These are phyloP conservation scores for Pyrus communis DNA, from an alignment of 306 rosid species.

Conservation along the genomic window DNA sequence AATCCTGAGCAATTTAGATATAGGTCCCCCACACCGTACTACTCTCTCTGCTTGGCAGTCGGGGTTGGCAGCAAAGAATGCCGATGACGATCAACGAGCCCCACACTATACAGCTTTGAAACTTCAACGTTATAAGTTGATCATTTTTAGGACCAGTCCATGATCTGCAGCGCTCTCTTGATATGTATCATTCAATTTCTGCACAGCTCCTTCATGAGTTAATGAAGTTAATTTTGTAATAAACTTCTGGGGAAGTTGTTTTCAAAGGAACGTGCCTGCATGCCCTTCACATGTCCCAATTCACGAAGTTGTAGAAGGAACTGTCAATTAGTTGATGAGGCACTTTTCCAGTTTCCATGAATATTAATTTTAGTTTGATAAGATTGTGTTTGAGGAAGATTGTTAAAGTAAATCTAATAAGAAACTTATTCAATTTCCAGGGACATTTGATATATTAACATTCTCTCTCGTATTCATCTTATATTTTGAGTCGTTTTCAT, in stretches of 20 bases:
- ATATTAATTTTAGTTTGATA: background rate
- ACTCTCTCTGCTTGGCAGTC: background rate
- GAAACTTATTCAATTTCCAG: too few species aligned
- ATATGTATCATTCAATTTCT: background rate
- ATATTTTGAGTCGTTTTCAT: too few species aligned
- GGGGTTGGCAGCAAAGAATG: background rate
- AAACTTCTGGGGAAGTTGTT: background rate
- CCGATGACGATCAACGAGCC: background rate
- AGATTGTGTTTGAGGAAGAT: background rate
- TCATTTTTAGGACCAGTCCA: background rate
- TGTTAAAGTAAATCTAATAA: too few species aligned
- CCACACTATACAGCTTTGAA: background rate
- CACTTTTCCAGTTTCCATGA: background rate
- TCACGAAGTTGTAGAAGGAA: background rate
- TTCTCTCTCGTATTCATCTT: too few species aligned
- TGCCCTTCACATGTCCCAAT: background rate
- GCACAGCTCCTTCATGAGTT: background rate
- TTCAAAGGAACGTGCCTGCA: background rate
- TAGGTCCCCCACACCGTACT: background rate
- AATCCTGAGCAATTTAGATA: background rate
- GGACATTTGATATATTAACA: too few species aligned
- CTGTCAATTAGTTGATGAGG: background rate
- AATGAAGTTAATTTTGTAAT: background rate
- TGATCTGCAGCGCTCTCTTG: background rate
- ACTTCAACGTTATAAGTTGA: slow-evolving; percentile 4